Evolutionary conservation across 2,329 filamentous ascomycete species (phyloP).

Genomic region (Fusarium floridanum): DNA sequence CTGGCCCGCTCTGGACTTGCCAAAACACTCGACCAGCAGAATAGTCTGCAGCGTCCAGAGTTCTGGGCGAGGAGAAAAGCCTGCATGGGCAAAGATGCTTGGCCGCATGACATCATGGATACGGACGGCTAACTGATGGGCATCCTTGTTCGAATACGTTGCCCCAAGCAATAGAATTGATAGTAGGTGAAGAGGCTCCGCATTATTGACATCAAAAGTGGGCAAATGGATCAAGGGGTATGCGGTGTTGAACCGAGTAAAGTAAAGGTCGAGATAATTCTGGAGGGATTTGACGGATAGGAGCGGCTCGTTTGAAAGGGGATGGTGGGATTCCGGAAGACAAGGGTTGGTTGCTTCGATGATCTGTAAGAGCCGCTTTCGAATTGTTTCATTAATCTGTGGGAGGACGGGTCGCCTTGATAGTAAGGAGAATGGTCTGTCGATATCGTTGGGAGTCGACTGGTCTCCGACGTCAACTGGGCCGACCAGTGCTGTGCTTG

Average conservation of each 20-base stretch:
- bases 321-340: constrained; percentile 55
- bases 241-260: constrained; percentile 69
- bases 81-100: constrained; percentile 69
- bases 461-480: neutral
- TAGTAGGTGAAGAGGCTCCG: constrained; percentile 66
- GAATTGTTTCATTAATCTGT: constrained; percentile 53
- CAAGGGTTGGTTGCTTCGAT: constrained; percentile 63
- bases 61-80: constrained; percentile 69
- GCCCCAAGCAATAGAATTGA: constrained; percentile 71
- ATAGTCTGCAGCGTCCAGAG: constrained; percentile 73
- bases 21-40: constrained; percentile 73
- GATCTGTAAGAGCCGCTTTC: constrained; percentile 59
- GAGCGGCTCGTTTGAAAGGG: constrained; percentile 61
- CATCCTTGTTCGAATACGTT: constrained; percentile 70
- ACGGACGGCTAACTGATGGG: constrained; percentile 71
- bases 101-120: constrained; percentile 72
- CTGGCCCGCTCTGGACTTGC: constrained; percentile 72
- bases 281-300: constrained; percentile 65
- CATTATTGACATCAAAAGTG: constrained; percentile 65
- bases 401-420: constrained; percentile 37
- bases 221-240: constrained; percentile 71
- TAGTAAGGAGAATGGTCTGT: constrained; percentile 48
- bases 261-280: constrained; percentile 70
- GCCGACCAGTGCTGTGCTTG: neutral
- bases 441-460: constrained; percentile 32